Conservation (phyloP, 768 basidiomycete species). For the Sporobolomyces phaffii region DNA sequence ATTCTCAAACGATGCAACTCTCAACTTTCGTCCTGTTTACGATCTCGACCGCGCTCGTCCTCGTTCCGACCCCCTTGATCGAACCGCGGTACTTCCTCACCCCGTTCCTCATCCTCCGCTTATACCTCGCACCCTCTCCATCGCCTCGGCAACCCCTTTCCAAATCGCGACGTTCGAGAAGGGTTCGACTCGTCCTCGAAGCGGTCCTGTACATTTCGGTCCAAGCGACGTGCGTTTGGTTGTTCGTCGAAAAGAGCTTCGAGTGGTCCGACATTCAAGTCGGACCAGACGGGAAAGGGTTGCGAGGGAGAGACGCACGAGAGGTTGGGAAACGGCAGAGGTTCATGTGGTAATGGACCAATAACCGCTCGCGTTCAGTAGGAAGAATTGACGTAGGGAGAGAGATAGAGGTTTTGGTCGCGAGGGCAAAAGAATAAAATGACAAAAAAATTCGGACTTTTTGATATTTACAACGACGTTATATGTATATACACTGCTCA, state of each 20-base stretch:
- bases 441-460: too few species aligned
- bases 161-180: neutral
- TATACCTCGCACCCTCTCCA: slow-evolving; percentile 57
- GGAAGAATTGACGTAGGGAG: too few species aligned
- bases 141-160: neutral
- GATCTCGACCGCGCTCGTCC: slow-evolving; percentile 58
- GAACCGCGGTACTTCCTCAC: slow-evolving; percentile 94
- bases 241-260: slow-evolving; percentile 65
- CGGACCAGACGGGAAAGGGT: slow-evolving; percentile 20
- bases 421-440: too few species aligned
- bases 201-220: slow-evolving; percentile 67
- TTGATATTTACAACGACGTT: too few species aligned
- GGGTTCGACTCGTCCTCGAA: slow-evolving; percentile 52
- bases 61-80: slow-evolving; percentile 81
- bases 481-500: too few species aligned
- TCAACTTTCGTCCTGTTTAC: slow-evolving; percentile 68
- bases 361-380: too few species aligned
- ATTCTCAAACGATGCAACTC: slow-evolving; percentile 55
- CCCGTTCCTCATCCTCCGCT: slow-evolving; percentile 74
- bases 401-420: too few species aligned
- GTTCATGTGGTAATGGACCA: slow-evolving; percentile 99
- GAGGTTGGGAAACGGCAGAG: slow-evolving; percentile 57
- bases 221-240: slow-evolving; percentile 66
- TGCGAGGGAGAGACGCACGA: slow-evolving; percentile 20
- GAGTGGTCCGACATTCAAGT: slow-evolving; percentile 54